Evolutionary conservation across 306 rosid genomes (phyloP).

Genomic region (Ormosia semicastrata): DNA sequence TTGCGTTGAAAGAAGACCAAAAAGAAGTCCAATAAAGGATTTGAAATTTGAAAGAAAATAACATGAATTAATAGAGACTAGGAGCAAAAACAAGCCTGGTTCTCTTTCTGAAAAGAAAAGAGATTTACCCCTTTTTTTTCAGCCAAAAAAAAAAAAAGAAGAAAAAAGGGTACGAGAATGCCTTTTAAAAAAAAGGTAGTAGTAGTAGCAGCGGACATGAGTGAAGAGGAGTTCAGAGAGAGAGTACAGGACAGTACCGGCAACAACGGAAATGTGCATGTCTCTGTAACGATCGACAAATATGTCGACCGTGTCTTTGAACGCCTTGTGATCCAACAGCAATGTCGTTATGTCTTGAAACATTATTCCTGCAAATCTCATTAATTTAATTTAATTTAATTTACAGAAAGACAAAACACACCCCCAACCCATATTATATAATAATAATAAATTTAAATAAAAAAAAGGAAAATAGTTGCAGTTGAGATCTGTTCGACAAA

Average conservation of each 20-base stretch:
- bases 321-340: slow-evolving; percentile 94
- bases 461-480: neutral
- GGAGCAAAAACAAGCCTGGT: neutral
- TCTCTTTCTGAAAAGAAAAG: neutral
- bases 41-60: neutral
- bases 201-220: neutral
- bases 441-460: neutral
- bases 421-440: too few relatives aligned
- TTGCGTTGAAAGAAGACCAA: neutral
- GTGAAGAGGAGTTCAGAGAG: slow-evolving; percentile 6
- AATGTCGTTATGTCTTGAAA: slow-evolving; percentile 98
- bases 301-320: slow-evolving; percentile 90
- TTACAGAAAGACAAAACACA: too few relatives aligned
- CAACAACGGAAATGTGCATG: slow-evolving; percentile 95
- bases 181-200: neutral
- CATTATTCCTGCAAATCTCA: slow-evolving; percentile 73
- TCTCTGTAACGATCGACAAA: slow-evolving; percentile 99
- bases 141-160: neutral
- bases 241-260: slow-evolving; percentile 54
- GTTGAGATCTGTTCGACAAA: slow-evolving; percentile 30
- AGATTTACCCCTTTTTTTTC: neutral
- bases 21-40: neutral
- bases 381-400: slow-evolving; percentile 6
- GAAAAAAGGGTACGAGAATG: neutral
- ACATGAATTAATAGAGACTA: neutral